Conservation (phyloP, 2,329 filamentous ascomycete species). For the Drechslera avenae region DNA sequence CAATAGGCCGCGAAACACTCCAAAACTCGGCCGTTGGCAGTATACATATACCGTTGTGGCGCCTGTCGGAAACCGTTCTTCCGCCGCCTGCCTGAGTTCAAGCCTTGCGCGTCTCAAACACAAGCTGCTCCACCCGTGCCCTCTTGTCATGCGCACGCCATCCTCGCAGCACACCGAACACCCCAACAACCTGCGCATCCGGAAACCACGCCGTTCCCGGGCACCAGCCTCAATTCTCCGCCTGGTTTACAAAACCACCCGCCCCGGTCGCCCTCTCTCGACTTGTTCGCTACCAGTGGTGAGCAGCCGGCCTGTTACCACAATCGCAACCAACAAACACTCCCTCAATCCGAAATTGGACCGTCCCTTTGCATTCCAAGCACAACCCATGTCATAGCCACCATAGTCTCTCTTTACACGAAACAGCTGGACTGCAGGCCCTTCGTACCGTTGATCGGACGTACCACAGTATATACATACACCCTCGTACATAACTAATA, state of each 20-base stretch:
- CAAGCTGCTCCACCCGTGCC: slow-evolving; percentile 31
- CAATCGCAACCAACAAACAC: slow-evolving; percentile 18
- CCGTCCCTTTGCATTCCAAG: background rate
- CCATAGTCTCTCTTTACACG: slow-evolving; percentile 39
- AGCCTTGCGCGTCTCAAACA: slow-evolving; percentile 41
- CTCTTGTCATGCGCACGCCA: slow-evolving; percentile 39
- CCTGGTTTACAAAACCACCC: slow-evolving; percentile 24
- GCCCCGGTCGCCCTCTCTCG: slow-evolving; percentile 37
- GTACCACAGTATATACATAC: slow-evolving; percentile 17
- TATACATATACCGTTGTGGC: slow-evolving; percentile 24
- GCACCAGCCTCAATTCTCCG: slow-evolving; percentile 22
- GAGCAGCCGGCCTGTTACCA: slow-evolving; percentile 49
- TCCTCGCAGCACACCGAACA: slow-evolving; percentile 24
- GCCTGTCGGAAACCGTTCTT: slow-evolving; percentile 19
- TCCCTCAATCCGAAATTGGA: slow-evolving; percentile 8
- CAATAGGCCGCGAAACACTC: background rate
- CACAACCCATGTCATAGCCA: slow-evolving; percentile 33
- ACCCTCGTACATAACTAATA: slow-evolving; percentile 33
- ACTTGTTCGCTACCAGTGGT: slow-evolving; percentile 39
- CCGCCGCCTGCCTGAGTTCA: slow-evolving; percentile 33
- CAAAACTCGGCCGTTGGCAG: background rate
- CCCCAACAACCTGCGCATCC: slow-evolving; percentile 15
- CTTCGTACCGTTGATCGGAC: slow-evolving; percentile 43
- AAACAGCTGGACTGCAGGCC: slow-evolving; percentile 45
- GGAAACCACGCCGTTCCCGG: slow-evolving; percentile 15